Base-by-base conservation (phyloP, 2,329 filamentous ascomycete genomes). In the Exophiala oligosperma region DNA sequence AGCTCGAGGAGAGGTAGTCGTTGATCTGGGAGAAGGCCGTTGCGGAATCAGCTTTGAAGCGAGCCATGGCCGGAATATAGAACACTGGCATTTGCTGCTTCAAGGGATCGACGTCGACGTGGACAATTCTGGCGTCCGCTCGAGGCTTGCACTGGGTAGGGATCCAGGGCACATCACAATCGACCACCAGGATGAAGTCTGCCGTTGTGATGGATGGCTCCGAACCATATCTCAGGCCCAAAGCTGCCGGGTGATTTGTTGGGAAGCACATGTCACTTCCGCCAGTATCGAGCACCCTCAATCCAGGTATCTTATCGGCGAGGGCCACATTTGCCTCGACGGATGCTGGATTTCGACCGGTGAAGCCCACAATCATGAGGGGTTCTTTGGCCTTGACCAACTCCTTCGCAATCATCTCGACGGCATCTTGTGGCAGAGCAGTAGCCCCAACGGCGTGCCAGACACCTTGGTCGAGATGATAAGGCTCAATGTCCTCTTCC, bases 131-230 rank as follows among this genome's bases (percentile, higher is more conserved):
- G 1, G 85, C 81, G 5, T 76, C 73, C 1, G 76, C 71, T 2
- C 76, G 79, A 0, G 86, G 86, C 47, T 80, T 79, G 73, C 82
- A 86, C 60, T 85, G 84, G 0, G 91, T 94, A n/a, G 88, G 86
- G 55, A 97, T 92, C 91, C 92, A 97, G 0, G 92, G 92, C 0
- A 96, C 91, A 69, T 97, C 92, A 63, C 91, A 95, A 72, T 97
- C 89, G 24, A 96, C 70, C 2, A 96, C 87, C 1, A 97, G 65
- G 59, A 97, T 95, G 9, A 91, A 84, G 71, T 97, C 93, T 0
- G 92, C 91, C 0, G 84, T 84, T 58, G 80, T 82, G 70, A 96
- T 90, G 43, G 81, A 79, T 1, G 90, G 84, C 52, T 96, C 89
- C 2, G 83, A 80, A 2, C 91, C 91, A 66, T 87, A 95, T 44